Evolutionary conservation across 139 green algal species (phyloP).

Genomic region (Chlorella vulgaris): DNA sequence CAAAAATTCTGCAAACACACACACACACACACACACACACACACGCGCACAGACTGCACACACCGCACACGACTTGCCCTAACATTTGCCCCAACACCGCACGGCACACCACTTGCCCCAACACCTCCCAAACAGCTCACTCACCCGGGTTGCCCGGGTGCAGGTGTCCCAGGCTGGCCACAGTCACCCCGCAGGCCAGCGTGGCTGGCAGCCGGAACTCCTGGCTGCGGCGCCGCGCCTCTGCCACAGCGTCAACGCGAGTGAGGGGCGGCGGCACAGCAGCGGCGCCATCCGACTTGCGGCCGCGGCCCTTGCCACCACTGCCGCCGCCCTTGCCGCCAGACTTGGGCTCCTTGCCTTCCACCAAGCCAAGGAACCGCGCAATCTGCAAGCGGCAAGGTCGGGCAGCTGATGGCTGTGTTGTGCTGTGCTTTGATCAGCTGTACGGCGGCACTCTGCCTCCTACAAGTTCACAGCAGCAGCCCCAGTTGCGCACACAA

Average conservation of each 20-base stretch:
- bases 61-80: no score
- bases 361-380: constrained; percentile 31
- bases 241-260: neutral
- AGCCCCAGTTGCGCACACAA: no score
- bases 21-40: neutral
- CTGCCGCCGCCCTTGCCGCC: neutral
- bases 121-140: no score
- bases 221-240: neutral
- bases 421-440: no score
- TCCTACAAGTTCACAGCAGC: no score
- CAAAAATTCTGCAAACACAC: neutral
- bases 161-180: constrained; percentile 16
- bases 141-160: neutral
- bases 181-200: constrained; percentile 26
- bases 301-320: constrained; percentile 16
- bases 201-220: constrained; percentile 5
- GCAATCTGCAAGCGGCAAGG: constrained; percentile 27
- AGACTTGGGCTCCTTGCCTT: neutral
- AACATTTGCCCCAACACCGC: no score
- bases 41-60: no score
- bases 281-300: constrained; percentile 12
- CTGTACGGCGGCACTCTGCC: no score
- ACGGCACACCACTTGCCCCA: no score
- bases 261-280: constrained; percentile 13
- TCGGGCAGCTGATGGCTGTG: neutral